Evolutionary conservation across 768 basidiomycete species (phyloP), one percentile per base, ranked within the genome.

Genomic region (Pleurotus pulmonarius): DNA sequence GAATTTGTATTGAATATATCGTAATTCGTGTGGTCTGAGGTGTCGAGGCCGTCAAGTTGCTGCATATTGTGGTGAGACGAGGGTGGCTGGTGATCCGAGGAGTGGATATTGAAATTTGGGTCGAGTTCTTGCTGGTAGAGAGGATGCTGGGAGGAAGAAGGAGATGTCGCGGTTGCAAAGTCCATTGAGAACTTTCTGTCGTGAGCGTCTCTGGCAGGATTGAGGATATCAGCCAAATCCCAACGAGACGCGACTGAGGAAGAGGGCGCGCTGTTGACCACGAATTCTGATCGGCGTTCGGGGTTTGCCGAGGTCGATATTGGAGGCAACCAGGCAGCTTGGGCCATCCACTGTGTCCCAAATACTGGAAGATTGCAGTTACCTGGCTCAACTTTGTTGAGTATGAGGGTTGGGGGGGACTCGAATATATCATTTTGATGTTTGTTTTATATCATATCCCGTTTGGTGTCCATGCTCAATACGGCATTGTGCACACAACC

Each of bases 51-150:
- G 63, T 89, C 87, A 61, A 76, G 76, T 41, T 72, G 40, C 58
- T 71, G 69, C 60, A 76, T 69, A 60, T 67, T 64, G 46, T 69
- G 72, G 61, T 71, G 76, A 60, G 75, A 69, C 61, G 73, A 70
- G 65, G 71, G 75, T 61, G 55, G 64, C 25, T 62, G 65, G 63
- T 69, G 63, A 69, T 77, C 69, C 66, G 76, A 57, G 72, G 70
- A 65, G 72, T 80, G 75, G 26, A 73, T 61, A 60, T 65, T 71
- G 69, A 82, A 81, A 59, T 79, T 65, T 52, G 78, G 76, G 68
- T 88, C 84, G 64, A 86, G 72, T 73, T 88, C 85, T 58, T 71
- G 69, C 59, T 76, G 77, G 70, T 86, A 87, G 61, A 83, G 70
- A 60, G 63, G 59, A 65, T 77, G 72, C 59, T 81, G 84, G 46